Evolutionary conservation across 352 stramenopile genomes (phyloP), one percentile per base, ranked within the genome.

Genomic region (Phytophthora cryptogea): DNA sequence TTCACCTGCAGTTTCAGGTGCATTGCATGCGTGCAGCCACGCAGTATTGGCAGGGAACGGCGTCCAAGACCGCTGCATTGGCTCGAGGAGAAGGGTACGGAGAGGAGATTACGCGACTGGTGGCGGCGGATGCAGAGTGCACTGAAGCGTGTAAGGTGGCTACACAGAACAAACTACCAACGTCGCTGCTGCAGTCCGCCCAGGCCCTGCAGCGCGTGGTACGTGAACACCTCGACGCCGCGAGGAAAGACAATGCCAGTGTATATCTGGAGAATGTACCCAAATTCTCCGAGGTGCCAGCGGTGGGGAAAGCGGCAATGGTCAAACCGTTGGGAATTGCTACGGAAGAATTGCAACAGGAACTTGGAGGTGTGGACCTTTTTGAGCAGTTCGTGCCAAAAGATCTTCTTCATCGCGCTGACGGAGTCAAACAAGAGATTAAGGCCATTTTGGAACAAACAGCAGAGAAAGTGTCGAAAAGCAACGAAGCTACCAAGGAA

Each of bases 241-340:
- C 85, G 16, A 75, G 66, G 37, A 92, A 92, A 70, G 85, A 94
- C 64, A 94, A 94, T 66, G 74, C 78, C 27, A 90, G 78, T 42
- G 83, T 94, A 49, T 94, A 94, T 58, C 46, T 92, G 42, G 85
- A 92, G 51, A 90, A 89, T 10, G 69, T 94, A 9, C 84, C 85
- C 8, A 71, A 74, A 33, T 64, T 80, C 33, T 68, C 67, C 9
- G 78, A 88, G 17, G 55, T 94, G 32, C 71, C 76, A 7, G 43
- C 60, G 8, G 70, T 94, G 13, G 75, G 78, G 47, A 88, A 88
- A 45, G 83, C 75, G 32, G 64, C 68, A 10, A 92, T 94, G 80
- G 83, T 92, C 13, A 84, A 81, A 43, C 70, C 82, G 26, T 54
- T 86, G 37, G 36, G 54, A 2, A 59, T 87, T 20, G 73, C 77